phyloP scores from a whole-genome alignment of 1,284 basidiomycete genomes.

The Melampsora larici-populina region DNA sequence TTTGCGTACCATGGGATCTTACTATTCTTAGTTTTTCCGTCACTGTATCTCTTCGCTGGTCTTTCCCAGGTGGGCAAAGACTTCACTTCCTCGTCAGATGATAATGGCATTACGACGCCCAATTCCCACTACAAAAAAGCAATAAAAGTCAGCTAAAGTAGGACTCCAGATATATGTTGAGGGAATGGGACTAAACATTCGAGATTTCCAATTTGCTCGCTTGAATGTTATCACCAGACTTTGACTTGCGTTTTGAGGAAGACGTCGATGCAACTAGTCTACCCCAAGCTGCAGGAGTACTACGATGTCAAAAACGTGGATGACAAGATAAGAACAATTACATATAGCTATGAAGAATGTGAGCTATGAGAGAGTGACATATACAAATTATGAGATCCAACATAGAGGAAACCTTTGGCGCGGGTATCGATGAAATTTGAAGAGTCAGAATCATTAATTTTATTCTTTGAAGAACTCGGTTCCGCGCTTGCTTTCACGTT shows the following conservation, averaged over 20 bases:
- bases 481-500: not conserved
- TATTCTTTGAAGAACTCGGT: not conserved
- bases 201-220: constrained; percentile 15
- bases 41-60: constrained; percentile 24
- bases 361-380: not conserved
- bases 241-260: not conserved
- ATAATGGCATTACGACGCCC: constrained; percentile 31
- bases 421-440: not conserved
- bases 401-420: constrained; percentile 29
- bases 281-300: constrained; percentile 43
- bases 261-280: not conserved
- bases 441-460: not conserved
- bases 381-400: constrained; percentile 43
- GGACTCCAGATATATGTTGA: not conserved
- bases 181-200: constrained; percentile 17
- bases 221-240: not conserved
- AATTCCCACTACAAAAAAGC: constrained; percentile 30
- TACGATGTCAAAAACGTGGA: not conserved
- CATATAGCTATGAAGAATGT: not conserved
- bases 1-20: constrained; percentile 29
- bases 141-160: not conserved
- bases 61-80: constrained; percentile 30
- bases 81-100: constrained; percentile 1
- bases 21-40: constrained; percentile 13
- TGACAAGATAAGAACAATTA: not conserved